Percentiles rank a stretch among this genome's conserved stretches.
phyloP scores from a whole-genome alignment of 352 stramenopile genomes.

The Pythium angustatum region DNA sequence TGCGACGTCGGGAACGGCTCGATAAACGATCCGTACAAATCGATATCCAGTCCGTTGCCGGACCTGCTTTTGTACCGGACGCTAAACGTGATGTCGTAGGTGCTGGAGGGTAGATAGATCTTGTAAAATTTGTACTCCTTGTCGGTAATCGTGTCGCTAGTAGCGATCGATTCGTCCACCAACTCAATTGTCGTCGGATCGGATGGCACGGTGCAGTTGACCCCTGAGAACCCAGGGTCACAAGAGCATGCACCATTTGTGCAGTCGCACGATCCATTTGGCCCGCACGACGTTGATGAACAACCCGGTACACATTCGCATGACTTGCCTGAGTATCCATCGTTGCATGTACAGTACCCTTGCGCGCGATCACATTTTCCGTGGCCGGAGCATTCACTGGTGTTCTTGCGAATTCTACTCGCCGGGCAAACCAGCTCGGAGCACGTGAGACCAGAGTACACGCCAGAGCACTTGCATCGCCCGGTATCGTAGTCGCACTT shows the following conservation, averaged over 20 bases:
- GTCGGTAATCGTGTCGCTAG: slow-evolving; percentile 30
- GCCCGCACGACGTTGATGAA: slow-evolving; percentile 39
- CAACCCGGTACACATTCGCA: slow-evolving; percentile 78
- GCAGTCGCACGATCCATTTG: slow-evolving; percentile 59
- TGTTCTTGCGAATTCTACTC: slow-evolving; percentile 37
- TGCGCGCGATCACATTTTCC: slow-evolving; percentile 50
- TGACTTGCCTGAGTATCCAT: slow-evolving; percentile 60
- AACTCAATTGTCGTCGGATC: slow-evolving; percentile 36
- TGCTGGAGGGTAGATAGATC: slow-evolving; percentile 55
- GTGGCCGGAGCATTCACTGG: slow-evolving; percentile 64
- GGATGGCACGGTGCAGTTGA: slow-evolving; percentile 31
- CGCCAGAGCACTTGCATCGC: slow-evolving; percentile 42
- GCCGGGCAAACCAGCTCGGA: slow-evolving; percentile 58
- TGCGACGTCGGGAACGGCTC: slow-evolving; percentile 53
- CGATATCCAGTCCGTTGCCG: slow-evolving; percentile 40
- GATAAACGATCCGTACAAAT: slow-evolving; percentile 78
- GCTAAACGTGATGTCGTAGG: slow-evolving; percentile 71
- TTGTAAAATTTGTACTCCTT: slow-evolving; percentile 80
- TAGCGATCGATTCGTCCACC: slow-evolving; percentile 19
- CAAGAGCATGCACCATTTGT: slow-evolving; percentile 64
- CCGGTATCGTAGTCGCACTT: slow-evolving; percentile 52
- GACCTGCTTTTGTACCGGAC: slow-evolving; percentile 35
- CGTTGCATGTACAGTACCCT: slow-evolving; percentile 49
- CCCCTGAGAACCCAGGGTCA: slow-evolving; percentile 41
- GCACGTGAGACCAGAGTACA: slow-evolving; percentile 61